phyloP scores from a whole-genome alignment of 73 alveolate species.

The Effrenium voratum region DNA sequence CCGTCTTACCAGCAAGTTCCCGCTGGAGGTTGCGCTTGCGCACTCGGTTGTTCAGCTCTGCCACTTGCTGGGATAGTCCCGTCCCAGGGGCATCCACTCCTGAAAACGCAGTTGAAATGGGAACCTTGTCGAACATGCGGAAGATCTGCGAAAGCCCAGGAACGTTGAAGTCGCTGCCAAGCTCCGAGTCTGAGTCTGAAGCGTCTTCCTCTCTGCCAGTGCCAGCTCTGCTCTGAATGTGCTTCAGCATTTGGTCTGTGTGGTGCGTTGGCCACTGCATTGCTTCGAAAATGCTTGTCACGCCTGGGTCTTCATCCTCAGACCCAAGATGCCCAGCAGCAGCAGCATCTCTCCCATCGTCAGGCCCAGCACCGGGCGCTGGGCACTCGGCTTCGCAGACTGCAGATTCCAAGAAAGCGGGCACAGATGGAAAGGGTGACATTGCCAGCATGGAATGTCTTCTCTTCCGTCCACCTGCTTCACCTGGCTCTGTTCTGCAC shows the following conservation, averaged over 20 bases:
- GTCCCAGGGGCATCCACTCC: constrained; percentile 14
- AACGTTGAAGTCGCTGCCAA: not conserved
- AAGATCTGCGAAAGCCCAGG: not conserved
- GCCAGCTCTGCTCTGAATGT: not conserved
- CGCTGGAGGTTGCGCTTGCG: not conserved
- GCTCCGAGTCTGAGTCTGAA: not conserved
- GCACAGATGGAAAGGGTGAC: too few relatives aligned
- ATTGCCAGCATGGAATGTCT: too few relatives aligned
- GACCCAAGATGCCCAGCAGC: not conserved
- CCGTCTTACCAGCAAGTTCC: not conserved
- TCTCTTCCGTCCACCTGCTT: too few relatives aligned
- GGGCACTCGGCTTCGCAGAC: not conserved
- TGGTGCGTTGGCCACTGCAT: not conserved
- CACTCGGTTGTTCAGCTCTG: not conserved
- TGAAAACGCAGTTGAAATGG: not conserved
- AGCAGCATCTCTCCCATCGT: not conserved
- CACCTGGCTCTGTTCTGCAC: too few relatives aligned
- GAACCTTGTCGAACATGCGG: not conserved
- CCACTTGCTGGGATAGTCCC: not conserved
- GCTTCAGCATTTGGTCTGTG: not conserved
- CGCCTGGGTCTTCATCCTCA: not conserved
- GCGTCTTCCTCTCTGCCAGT: not conserved
- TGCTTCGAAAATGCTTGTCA: not conserved
- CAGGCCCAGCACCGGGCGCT: not conserved
- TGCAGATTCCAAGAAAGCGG: not conserved